Percentiles rank a stretch among this genome's conserved stretches.
Evolutionary conservation across 2,329 filamentous ascomycete species (phyloP).

Genomic region (Trichoderma breve): DNA sequence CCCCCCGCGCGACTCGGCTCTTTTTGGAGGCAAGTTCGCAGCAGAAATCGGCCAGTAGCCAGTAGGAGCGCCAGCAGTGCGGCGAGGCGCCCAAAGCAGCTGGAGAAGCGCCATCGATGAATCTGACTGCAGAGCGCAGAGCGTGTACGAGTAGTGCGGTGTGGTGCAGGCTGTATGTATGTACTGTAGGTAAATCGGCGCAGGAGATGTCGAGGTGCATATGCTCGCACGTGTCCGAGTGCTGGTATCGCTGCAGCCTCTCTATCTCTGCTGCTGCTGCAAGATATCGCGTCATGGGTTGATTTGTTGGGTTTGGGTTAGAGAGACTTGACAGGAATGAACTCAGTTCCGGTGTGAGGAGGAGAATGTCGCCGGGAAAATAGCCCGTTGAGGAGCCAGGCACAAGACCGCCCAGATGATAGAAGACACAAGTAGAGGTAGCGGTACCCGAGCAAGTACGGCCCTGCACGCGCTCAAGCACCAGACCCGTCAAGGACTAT

Average conservation of each 20-base stretch:
- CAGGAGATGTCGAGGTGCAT: background rate
- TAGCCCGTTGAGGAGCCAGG: background rate
- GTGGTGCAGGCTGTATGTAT: background rate
- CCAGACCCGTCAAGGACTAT: background rate
- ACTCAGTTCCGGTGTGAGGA: conserved; percentile 4
- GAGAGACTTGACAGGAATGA: conserved; percentile 7
- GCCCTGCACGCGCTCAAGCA: background rate
- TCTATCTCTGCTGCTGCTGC: background rate
- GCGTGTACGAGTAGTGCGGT: background rate
- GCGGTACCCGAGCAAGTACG: background rate
- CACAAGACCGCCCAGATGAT: background rate
- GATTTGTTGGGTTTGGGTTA: background rate
- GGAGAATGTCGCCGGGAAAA: conserved; percentile 1
- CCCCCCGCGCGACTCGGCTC: background rate
- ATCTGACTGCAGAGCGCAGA: background rate
- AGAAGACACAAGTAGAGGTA: background rate
- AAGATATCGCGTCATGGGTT: background rate
- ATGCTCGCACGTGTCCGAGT: background rate
- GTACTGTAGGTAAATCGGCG: background rate
- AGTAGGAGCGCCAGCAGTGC: background rate
- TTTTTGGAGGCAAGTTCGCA: conserved; percentile 5
- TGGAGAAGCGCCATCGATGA: background rate
- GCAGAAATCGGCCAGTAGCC: conserved; percentile 2
- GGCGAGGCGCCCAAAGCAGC: background rate
- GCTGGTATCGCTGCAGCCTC: background rate